These are phyloP conservation scores for Scenedesmus sp. DNA, from an alignment of 163 green algal species.

Conservation along the genomic window DNA sequence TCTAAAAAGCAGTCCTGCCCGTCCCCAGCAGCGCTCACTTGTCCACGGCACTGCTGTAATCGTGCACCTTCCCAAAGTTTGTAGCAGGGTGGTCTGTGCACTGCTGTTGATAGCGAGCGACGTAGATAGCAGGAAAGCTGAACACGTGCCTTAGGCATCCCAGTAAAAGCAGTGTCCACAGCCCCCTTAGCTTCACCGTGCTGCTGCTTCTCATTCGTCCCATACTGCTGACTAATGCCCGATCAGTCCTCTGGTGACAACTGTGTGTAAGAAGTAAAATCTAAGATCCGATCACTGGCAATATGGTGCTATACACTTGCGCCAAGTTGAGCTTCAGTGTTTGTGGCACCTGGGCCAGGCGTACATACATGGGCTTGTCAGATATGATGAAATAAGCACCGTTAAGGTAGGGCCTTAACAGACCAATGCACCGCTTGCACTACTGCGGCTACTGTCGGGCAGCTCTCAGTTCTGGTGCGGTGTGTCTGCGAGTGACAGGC, in stretches of 20 bases:
- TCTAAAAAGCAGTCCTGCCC: not conserved
- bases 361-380: not conserved
- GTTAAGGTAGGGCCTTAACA: not conserved
- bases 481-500: not conserved
- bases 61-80: conserved; percentile 33
- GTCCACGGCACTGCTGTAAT: conserved; percentile 20
- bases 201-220: not conserved
- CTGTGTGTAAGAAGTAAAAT: no score
- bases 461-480: not conserved
- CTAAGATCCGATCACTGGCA: no score
- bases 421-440: not conserved
- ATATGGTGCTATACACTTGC: not conserved
- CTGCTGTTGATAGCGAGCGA: conserved; percentile 35
- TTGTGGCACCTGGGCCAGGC: not conserved
- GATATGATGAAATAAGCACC: not conserved
- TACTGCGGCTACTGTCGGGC: not conserved
- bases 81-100: conserved; percentile 39
- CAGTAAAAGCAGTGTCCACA: not conserved
- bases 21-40: conserved; percentile 12
- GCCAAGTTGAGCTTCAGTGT: not conserved
- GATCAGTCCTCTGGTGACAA: no score
- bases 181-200: not conserved
- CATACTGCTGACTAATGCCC: not conserved
- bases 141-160: not conserved
- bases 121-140: conserved; percentile 12